phyloP scores from a whole-genome alignment of 108 stramenopile species.

The Conticribra weissflogii region DNA sequence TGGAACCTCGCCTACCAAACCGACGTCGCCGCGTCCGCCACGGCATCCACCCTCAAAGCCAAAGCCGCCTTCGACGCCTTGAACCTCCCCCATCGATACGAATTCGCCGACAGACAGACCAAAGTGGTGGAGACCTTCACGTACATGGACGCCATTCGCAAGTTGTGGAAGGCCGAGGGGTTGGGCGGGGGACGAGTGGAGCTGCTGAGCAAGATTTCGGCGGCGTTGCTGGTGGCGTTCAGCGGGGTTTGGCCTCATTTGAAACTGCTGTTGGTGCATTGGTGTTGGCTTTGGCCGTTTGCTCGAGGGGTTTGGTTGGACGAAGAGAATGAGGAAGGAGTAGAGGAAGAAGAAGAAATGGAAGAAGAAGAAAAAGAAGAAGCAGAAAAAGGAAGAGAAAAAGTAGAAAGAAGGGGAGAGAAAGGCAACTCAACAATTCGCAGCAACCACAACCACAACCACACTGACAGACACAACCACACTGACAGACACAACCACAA shows the following conservation, averaged over 20 bases:
- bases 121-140: constrained; percentile 78
- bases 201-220: constrained; percentile 61
- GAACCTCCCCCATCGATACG: constrained; percentile 52
- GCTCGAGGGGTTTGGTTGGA: too few relatives aligned
- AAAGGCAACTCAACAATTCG: not conserved
- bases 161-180: constrained; percentile 76
- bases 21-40: constrained; percentile 64
- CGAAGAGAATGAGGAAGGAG: too few relatives aligned
- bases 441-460: too few relatives aligned
- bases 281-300: constrained; percentile 74
- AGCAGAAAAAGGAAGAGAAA: too few relatives aligned
- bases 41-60: constrained; percentile 59
- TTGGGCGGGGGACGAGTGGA: constrained; percentile 63
- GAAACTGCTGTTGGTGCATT: constrained; percentile 65
- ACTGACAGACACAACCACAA: constrained; percentile 28
- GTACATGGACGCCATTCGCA: constrained; percentile 77
- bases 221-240: constrained; percentile 67
- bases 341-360: too few relatives aligned
- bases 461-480: too few relatives aligned
- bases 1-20: constrained; percentile 65
- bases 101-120: constrained; percentile 42
- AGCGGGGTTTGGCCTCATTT: constrained; percentile 87
- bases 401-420: too few relatives aligned
- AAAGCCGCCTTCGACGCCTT: constrained; percentile 52
- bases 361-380: too few relatives aligned